Evolutionary conservation across 805 yeast genomes (phyloP).

Genomic region (Scheffersomyces amazonensis): DNA sequence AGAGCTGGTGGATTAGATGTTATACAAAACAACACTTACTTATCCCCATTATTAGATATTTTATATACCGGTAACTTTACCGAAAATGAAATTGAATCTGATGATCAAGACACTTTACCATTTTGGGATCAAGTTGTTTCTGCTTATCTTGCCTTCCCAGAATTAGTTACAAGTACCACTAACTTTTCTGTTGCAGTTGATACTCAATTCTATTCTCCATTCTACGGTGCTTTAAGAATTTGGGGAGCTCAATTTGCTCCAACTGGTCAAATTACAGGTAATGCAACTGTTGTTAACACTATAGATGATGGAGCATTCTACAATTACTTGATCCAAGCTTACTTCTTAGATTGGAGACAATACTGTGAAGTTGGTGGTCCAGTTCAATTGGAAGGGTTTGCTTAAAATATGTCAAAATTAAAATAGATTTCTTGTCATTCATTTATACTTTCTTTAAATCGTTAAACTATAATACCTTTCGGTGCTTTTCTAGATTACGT

Average conservation of each 20-base stretch:
- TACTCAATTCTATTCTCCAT: constrained; percentile 39
- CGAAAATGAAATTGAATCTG: constrained; percentile 10
- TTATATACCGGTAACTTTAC: constrained; percentile 34
- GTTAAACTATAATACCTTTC: too few relatives aligned
- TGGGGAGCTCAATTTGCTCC: constrained; percentile 39
- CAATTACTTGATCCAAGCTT: constrained; percentile 25
- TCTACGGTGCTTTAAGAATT: constrained; percentile 38
- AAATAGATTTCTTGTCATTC: too few relatives aligned
- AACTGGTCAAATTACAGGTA: constrained; percentile 27
- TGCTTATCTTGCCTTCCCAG: constrained; percentile 35
- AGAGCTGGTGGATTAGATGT: constrained; percentile 31
- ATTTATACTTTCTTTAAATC: too few relatives aligned
- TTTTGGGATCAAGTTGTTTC: constrained; percentile 44
- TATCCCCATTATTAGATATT: constrained; percentile 22
- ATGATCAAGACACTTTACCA: constrained; percentile 33
- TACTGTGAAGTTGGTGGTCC: constrained; percentile 23
- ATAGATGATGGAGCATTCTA: constrained; percentile 29
- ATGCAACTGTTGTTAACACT: constrained; percentile 31
- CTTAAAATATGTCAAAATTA: too few relatives aligned
- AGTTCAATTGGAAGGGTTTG: constrained; percentile 3
- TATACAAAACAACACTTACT: constrained; percentile 24
- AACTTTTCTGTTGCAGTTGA: constrained; percentile 34
- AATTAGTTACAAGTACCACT: constrained; percentile 24
- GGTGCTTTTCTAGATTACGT: too few relatives aligned
- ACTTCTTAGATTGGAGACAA: constrained; percentile 34